These are phyloP conservation scores for Candida takata DNA, from an alignment of 805 yeast species.

Conservation along the genomic window DNA sequence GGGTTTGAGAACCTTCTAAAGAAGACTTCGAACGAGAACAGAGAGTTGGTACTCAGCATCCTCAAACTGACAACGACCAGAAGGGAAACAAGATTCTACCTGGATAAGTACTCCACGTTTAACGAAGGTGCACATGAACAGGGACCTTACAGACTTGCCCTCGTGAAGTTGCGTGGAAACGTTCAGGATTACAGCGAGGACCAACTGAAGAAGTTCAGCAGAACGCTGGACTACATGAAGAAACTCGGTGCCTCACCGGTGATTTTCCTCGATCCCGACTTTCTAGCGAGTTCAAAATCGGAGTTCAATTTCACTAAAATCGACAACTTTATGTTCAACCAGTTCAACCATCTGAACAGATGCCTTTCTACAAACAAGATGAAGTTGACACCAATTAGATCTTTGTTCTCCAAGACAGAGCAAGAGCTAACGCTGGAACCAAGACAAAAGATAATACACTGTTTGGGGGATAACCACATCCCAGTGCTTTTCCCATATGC, in stretches of 20 bases:
- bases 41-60: conserved; percentile 75
- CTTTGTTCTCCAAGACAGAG: conserved; percentile 6
- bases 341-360: conserved; percentile 14
- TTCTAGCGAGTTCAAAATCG: conserved; percentile 14
- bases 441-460: conserved; percentile 4
- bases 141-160: conserved; percentile 18
- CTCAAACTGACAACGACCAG: conserved; percentile 88
- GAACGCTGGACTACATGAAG: conserved; percentile 18
- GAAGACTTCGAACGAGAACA: conserved; percentile 36
- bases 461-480: conserved; percentile 14
- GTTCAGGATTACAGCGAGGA: conserved; percentile 10
- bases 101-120: conserved; percentile 55
- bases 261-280: conserved; percentile 20
- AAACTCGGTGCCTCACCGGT: conserved; percentile 19
- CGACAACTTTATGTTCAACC: conserved; percentile 15
- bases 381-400: conserved; percentile 14
- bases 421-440: conserved; percentile 5
- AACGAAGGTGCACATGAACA: conserved; percentile 11
- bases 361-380: conserved; percentile 5
- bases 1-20: conserved; percentile 1
- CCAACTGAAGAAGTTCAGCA: conserved; percentile 11
- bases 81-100: conserved; percentile 80
- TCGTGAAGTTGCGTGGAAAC: conserved; percentile 25
- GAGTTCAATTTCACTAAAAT: conserved; percentile 10
- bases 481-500: conserved; percentile 59